Base-by-base conservation (phyloP, 345 rosid species). In the Garcia nutans region DNA sequence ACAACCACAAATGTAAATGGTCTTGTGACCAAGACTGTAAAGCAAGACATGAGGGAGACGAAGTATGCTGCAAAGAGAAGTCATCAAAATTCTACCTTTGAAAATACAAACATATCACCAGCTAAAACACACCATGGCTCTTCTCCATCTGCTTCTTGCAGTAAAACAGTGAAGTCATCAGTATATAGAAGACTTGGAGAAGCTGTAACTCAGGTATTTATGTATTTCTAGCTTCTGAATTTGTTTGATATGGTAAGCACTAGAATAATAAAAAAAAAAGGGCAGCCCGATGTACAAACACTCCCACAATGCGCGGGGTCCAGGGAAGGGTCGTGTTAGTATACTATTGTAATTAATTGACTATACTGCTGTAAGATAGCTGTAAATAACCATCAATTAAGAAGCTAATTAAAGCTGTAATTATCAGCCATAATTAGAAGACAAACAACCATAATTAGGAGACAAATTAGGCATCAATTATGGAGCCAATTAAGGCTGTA, bases 201-300 rank as follows among this genome's bases (percentile, higher is more conserved):
- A 80, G 82, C 77, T 77, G 85, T 65, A 56, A 86, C 81, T 76
- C 88, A 85, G 99, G 99, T 93, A 88, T 78, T 75, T 68, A 31
- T 44, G 31, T 66, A 17, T 47, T 50, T 61, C 23, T 33, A 12
- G 73, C 55, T 58, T 8, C 75, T 42, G 52, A 44, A 42, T 68
- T 60, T 68, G 42, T 77, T 70, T 70, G 37, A 22, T 42, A 20
- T 52, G 23, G 7, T 19, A 37, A 22, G 26, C 42, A 41, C 28
- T 47, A 5, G 41, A 31, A 64, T 28, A 54, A 5, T 54, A 17
- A 54, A 54, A 5, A 54, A 54, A 54, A 17, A 0, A n/a, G n/a
- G n/a, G n/a, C n/a, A n/a, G n/a, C n/a, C n/a, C n/a, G n/a, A n/a
- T n/a, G n/a, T n/a, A n/a, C n/a, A n/a, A n/a, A n/a, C n/a, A n/a